Evolutionary conservation across 1,139 yeast species (phyloP).

Genomic region (Lodderomyces orthopsilosis): DNA sequence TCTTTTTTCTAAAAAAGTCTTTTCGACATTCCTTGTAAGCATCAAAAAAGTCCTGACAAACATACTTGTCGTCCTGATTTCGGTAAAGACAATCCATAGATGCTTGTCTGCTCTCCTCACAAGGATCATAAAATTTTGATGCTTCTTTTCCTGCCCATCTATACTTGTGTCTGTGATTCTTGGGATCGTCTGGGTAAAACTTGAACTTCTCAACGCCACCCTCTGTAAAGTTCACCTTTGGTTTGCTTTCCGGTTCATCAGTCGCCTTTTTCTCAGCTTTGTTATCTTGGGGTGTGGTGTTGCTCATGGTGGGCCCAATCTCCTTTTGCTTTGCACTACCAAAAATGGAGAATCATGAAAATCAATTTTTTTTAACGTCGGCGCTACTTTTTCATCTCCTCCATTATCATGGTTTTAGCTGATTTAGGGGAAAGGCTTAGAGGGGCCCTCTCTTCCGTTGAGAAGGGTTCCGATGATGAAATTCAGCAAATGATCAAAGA

Average conservation of each 20-base stretch:
- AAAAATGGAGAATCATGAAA: not conserved
- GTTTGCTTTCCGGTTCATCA: slow-evolving; percentile 39
- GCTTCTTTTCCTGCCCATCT: slow-evolving; percentile 68
- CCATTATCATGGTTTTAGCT: slow-evolving; percentile 75
- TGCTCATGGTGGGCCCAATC: not conserved
- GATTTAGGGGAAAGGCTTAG: slow-evolving; percentile 87
- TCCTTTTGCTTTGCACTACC: not conserved
- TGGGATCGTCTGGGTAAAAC: slow-evolving; percentile 83
- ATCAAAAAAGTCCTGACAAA: slow-evolving; percentile 83
- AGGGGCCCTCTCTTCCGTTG: slow-evolving; percentile 67
- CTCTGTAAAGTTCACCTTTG: slow-evolving; percentile 55
- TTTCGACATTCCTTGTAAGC: slow-evolving; percentile 90
- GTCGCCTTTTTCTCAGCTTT: slow-evolving; percentile 7
- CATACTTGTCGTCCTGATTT: slow-evolving; percentile 68
- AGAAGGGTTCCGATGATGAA: slow-evolving; percentile 41
- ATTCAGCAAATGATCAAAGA: slow-evolving; percentile 68
- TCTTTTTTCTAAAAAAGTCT: slow-evolving; percentile 60
- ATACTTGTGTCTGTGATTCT: slow-evolving; percentile 58
- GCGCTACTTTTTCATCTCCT: not conserved
- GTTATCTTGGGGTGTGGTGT: not conserved
- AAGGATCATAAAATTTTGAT: slow-evolving; percentile 87
- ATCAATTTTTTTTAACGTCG: not conserved
- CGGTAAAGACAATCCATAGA: slow-evolving; percentile 76
- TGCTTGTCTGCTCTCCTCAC: slow-evolving; percentile 85
- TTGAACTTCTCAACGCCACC: slow-evolving; percentile 55